Percentiles rank a stretch among this genome's conserved stretches.
phyloP scores from a whole-genome alignment of 2,329 filamentous ascomycete species.

The Ophiostoma perfectum region DNA sequence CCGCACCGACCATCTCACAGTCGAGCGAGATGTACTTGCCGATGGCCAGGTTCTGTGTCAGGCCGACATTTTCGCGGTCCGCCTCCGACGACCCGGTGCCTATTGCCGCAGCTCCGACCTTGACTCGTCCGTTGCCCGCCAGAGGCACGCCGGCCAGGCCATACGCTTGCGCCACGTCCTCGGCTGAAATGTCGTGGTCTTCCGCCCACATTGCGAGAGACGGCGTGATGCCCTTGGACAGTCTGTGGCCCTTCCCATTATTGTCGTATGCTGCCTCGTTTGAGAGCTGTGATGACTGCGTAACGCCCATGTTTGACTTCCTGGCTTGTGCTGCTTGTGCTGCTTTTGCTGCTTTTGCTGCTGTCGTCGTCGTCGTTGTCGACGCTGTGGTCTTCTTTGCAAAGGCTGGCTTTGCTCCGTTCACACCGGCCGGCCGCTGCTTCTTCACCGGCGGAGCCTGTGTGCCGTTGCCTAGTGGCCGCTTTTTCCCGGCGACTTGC shows the following conservation, averaged over 20 bases:
- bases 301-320: constrained; percentile 47
- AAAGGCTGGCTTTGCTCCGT: not conserved
- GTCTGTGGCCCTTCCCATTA: constrained; percentile 28
- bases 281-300: constrained; percentile 45
- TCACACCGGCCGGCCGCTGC: not conserved
- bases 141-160: constrained; percentile 41
- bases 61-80: constrained; percentile 56
- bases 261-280: constrained; percentile 29
- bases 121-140: not conserved
- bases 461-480: constrained; percentile 31
- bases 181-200: constrained; percentile 55
- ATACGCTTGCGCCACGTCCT: constrained; percentile 58
- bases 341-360: not conserved
- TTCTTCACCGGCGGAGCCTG: constrained; percentile 28
- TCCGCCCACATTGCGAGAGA: constrained; percentile 56
- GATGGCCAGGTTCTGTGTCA: constrained; percentile 57
- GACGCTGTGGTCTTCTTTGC: not conserved
- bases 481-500: constrained; percentile 30
- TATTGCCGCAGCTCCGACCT: constrained; percentile 9
- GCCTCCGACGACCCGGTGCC: constrained; percentile 35
- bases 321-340: not conserved
- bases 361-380: not conserved
- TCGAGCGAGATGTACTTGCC: constrained; percentile 92
- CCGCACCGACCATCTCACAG: constrained; percentile 96
- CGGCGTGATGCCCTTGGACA: constrained; percentile 37